Base-by-base conservation (phyloP, 73 alveolate species). In the Tetrahymena borealis region DNA sequence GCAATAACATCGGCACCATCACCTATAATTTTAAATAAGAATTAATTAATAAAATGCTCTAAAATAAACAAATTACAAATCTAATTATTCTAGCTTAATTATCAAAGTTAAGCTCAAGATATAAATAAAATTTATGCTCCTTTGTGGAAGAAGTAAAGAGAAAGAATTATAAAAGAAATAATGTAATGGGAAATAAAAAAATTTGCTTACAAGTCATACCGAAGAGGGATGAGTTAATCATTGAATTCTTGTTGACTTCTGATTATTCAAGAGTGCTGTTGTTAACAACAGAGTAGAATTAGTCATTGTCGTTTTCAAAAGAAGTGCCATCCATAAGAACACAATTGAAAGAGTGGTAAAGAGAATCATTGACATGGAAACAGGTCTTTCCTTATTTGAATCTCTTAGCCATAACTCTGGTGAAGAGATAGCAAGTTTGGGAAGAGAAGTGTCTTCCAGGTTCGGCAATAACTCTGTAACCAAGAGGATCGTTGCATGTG, bases 391-490 rank as follows among this genome's bases (percentile, higher is more conserved):
- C 93, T 78, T 93, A 40, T 78, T 93, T 93, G 7, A 39, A 12
- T 78, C 95, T 79, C 78, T 93, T 93, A 36, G 93, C 78, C 79
- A 93, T 38, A n/a, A 93, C 78, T 93, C 95, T 85, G 35, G 78
- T 79, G 16, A 93, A 42, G 31, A 93, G 77, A 20, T 90, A 85
- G 39, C 93, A 93, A 39, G 93, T 32, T 33, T 93, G 90, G 91
- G 95, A 85, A 39, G 93, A 40, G 40, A 93, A 93, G 28, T 93
- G 91, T 93, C 95, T 93, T 9, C 95, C 95, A 18, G 95, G 93
- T 93, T 93, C 95, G 15, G 95, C 95, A 93, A 93, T 93, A n/a
- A 93, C 93, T 85, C 91, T 15, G 39, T 85, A 85, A 31, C 93
- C 93, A 35, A 85, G 78, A 32, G 93, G 93, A 32, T 93, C 93